Evolutionary conservation across 805 yeast genomes (phyloP), one percentile per base, ranked within the genome.

Genomic region (Candida khao-thaluensis): DNA sequence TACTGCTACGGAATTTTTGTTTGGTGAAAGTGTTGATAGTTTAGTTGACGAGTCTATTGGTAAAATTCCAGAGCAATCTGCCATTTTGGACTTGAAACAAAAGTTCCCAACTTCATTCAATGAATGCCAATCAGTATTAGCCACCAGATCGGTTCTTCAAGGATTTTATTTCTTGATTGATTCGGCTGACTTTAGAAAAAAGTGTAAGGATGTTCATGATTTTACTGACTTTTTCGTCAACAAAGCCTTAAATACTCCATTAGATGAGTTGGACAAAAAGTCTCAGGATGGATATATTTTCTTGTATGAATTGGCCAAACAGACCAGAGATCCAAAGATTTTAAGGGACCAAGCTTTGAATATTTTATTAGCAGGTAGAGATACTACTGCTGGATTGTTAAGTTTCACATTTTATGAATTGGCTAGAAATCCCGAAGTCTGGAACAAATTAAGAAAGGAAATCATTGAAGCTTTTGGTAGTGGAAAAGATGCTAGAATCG

Each of bases 311-410:
- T 60, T 65, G 47, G 69, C 52, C 26, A 64, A 64, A 46, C 59
- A 62, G 34, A 64, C 70, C 8, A 57, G 59, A 44, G 54, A 66
- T 42, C 68, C 67, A 10, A 52, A 52, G 42, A 50, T 56, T 7
- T 59, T 66, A 40, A 57, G 62, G 43, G 69, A 66, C 44, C 71
- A 66, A 42, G 51, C 63, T 42, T 59, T 66, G 47, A 66, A 66
- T 42, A 66, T 66, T 32, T 57, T 66, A 54, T 50, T 66, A 24
- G 71, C 71, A 27, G 71, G 70, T 12, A 63, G 71, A 57, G 71
- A 66, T 47, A 66, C 71, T 22, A 66, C 71, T 17, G 71, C 71
- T 10, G 70, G 67, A 1, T 54, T 63, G 38, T 53, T 65, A 43
- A 60, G 69, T 17, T 63, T 63, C 40, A 43, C 59, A 6, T 43